A percentile compares a stretch with the other conserved stretches of the same genome.
These are phyloP conservation scores for Pholiota microspora DNA, from an alignment of 768 basidiomycete genomes.

Conservation along the genomic window DNA sequence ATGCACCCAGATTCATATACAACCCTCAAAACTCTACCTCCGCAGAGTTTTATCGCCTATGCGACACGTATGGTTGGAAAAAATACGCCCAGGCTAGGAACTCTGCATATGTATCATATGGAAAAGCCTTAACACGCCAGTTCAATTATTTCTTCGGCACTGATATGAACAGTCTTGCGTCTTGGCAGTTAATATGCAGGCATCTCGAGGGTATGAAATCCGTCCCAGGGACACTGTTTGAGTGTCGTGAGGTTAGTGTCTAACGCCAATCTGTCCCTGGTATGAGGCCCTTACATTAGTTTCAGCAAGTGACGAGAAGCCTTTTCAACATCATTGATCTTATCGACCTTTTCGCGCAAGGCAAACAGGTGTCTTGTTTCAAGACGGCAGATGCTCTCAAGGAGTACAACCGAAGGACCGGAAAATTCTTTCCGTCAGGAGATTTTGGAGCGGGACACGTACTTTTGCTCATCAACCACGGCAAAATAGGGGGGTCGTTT, in stretches of 20 bases:
- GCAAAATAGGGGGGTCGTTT: not conserved
- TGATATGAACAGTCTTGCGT: not conserved
- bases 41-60: not conserved
- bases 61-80: not conserved
- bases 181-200: not conserved
- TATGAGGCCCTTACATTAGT: too few relatives aligned
- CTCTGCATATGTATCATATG: not conserved
- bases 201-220: not conserved
- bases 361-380: not conserved
- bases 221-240: not conserved
- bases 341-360: not conserved
- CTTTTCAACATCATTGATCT: not conserved
- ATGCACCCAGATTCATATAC: not conserved
- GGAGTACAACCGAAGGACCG: conserved; percentile 23
- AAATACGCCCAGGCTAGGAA: not conserved
- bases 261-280: too few relatives aligned
- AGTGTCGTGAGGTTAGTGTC: not conserved
- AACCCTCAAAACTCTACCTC: not conserved
- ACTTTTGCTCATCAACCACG: too few relatives aligned
- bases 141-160: not conserved
- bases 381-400: conserved; percentile 19
- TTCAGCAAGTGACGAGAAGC: not conserved
- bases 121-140: not conserved
- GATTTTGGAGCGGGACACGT: conserved; percentile 30
- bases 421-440: conserved; percentile 31